Evolutionary conservation across 2,329 filamentous ascomycete species (phyloP).

Genomic region (Alternaria burnsii): DNA sequence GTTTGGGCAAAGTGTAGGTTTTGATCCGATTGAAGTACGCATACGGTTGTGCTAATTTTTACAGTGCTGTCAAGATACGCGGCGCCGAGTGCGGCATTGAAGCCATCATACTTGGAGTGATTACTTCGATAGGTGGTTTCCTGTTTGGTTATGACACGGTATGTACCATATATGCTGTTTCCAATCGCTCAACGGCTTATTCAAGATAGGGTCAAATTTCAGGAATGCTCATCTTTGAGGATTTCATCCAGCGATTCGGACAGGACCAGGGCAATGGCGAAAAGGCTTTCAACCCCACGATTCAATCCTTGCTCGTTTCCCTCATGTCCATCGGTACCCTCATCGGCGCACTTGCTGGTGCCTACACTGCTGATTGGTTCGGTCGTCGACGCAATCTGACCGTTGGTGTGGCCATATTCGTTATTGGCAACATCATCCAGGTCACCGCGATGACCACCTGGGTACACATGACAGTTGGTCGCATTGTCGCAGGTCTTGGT

Average conservation of each 20-base stretch:
- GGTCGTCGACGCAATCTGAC: constrained; percentile 58
- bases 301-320: constrained; percentile 54
- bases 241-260: constrained; percentile 67
- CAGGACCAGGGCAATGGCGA: constrained; percentile 53
- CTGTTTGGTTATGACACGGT: constrained; percentile 71
- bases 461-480: constrained; percentile 60
- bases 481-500: constrained; percentile 54
- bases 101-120: constrained; percentile 62
- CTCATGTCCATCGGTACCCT: constrained; percentile 53
- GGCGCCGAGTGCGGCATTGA: constrained; percentile 45
- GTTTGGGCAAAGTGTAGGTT: constrained; percentile 34
- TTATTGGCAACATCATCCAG: constrained; percentile 55
- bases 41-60: constrained; percentile 14
- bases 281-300: constrained; percentile 52
- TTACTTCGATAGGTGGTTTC: constrained; percentile 68
- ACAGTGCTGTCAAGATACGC: constrained; percentile 39
- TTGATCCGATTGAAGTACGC: neutral
- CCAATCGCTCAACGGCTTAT: neutral
- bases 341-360: constrained; percentile 52
- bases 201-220: constrained; percentile 42
- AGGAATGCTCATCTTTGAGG: constrained; percentile 53
- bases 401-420: constrained; percentile 56
- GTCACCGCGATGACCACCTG: constrained; percentile 52
- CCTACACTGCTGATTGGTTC: constrained; percentile 63
- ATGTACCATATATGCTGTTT: constrained; percentile 2